phyloP scores from a whole-genome alignment of 768 basidiomycete species.

The Lentinula aciculospora region DNA sequence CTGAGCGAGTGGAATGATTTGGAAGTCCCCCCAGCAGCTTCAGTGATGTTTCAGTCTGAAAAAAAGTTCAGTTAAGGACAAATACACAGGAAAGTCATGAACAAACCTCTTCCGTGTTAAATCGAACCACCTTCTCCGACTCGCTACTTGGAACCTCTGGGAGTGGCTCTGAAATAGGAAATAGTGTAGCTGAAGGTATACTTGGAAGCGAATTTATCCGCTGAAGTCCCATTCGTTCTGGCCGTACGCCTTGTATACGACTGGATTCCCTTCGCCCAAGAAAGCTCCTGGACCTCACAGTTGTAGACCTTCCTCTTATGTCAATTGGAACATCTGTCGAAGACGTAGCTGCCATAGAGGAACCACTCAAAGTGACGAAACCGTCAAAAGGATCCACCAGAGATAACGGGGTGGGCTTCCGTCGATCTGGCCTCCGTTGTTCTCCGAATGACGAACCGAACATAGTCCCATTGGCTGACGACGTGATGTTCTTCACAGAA shows the following conservation, averaged over 20 bases:
- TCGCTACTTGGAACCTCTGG: neutral
- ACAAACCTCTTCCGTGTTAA: neutral
- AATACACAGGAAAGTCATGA: neutral
- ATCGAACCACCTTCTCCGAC: neutral
- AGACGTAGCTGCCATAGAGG: neutral
- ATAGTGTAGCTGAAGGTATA: conserved; percentile 1
- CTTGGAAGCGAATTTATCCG: neutral
- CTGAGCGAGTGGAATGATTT: neutral
- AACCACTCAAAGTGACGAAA: neutral
- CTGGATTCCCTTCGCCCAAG: neutral
- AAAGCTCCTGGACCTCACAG: neutral
- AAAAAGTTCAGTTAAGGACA: neutral
- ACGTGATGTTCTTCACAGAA: conserved; percentile 1
- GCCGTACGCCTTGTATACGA: neutral
- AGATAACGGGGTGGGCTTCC: neutral
- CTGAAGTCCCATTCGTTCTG: neutral
- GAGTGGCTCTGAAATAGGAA: neutral
- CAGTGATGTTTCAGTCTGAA: neutral
- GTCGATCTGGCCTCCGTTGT: neutral
- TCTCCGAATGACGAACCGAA: neutral
- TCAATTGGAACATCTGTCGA: neutral
- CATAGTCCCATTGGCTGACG: neutral
- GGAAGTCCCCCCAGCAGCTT: neutral
- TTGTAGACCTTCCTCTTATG: neutral
- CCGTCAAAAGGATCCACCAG: neutral